These are phyloP conservation scores for Boeremia lycopersici DNA, from an alignment of 2,329 filamentous ascomycete genomes.

Conservation along the genomic window DNA sequence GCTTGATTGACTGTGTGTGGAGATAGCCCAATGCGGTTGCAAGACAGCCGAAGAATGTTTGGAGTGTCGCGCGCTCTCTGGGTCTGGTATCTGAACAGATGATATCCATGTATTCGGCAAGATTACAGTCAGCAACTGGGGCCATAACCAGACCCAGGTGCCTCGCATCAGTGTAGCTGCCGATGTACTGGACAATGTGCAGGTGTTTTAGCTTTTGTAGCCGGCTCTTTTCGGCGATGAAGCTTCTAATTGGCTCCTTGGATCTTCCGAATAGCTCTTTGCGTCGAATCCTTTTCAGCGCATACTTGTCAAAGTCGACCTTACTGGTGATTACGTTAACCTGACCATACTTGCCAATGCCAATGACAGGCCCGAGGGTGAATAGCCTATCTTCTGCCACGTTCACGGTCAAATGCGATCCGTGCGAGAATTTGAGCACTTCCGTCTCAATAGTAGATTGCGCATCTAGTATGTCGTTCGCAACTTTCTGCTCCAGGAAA, in stretches of 20 bases:
- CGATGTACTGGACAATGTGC: slow-evolving; percentile 29
- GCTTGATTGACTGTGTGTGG: slow-evolving; percentile 18
- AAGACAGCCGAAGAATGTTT: slow-evolving; percentile 19
- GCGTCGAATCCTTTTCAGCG: neutral
- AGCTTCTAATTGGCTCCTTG: neutral
- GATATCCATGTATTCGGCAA: neutral
- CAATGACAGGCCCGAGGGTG: neutral
- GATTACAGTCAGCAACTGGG: slow-evolving; percentile 27
- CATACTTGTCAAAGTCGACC: neutral
- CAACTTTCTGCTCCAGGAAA: neutral
- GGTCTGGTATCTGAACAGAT: neutral
- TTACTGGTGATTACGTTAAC: neutral
- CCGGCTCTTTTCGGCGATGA: neutral
- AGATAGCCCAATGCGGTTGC: slow-evolving; percentile 18
- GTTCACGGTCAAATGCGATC: neutral
- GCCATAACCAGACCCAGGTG: slow-evolving; percentile 41
- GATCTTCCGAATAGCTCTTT: neutral
- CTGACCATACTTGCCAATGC: neutral
- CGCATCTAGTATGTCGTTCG: neutral
- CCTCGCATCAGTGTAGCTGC: slow-evolving; percentile 40
- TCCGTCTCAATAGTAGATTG: neutral
- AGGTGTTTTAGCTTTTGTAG: slow-evolving; percentile 13
- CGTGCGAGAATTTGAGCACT: neutral
- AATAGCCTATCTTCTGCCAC: neutral
- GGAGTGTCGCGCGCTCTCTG: neutral